Base-by-base conservation (phyloP, 2,329 filamentous ascomycete species). In the Exophiala sp. region DNA sequence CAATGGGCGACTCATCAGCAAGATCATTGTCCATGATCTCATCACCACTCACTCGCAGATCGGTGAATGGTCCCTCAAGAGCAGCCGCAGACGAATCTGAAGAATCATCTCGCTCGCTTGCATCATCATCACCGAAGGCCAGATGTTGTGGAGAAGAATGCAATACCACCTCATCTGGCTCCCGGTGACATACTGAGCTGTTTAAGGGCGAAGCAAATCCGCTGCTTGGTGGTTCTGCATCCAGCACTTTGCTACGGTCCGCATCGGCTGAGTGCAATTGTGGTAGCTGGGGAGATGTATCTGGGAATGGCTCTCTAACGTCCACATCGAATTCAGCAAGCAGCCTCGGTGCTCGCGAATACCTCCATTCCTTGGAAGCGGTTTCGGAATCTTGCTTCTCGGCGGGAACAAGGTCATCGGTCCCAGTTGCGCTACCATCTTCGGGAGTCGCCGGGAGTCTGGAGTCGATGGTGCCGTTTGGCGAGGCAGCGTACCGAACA, bases 251-350 rank as follows among this genome's bases (percentile, higher is more conserved):
- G 16, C 18, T 30, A 2, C 53, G 43, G 18, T 51, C 38, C n/a
- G 48, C 14, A 37, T 32, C 30, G 6, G 41, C 42, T 9, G 35
- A 10, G 41, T 24, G 24, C 16, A 57, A 14, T 4, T 44, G 43
- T n/a, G 60, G 58, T 18, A 62, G 49, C 21, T 47, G 49, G 5
- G 58, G 58, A 14, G 59, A 62, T 3, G 43, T 42, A 21, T 53
- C 55, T 19, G 57, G 56, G 13, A 62, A 52, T 22, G 60, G 60
- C 38, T 62, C 60, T 49, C 60, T 46, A 9, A 62, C 58, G 40
- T 62, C 60, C 2, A 50, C n/a, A n/a, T 56, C 55, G 23, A 51
- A 35, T 14, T 50, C 54, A 18, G 57, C 55, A 30, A 62, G 21
- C 8, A 51, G 37, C 19, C 40, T 43, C 16, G 58, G 58, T 13